Percentiles rank a stretch among this genome's conserved stretches.
Conservation (phyloP, 1,284 basidiomycete genomes). For the Vanrija humicola region DNA sequence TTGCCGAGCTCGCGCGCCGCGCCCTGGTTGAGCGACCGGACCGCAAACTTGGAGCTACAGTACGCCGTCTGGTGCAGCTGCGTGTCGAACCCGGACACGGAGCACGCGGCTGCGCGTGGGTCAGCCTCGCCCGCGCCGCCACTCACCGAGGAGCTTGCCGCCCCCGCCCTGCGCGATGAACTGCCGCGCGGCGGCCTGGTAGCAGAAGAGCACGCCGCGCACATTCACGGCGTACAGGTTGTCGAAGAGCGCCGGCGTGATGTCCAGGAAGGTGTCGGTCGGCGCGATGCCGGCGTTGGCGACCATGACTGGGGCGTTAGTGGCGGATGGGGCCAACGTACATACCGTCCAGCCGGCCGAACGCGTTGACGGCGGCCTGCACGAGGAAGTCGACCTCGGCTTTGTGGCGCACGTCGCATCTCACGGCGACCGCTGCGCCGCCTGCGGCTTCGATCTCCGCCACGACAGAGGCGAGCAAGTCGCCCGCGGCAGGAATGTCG, state of each 20-base stretch:
- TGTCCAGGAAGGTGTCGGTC: slow-evolving; percentile 39
- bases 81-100: not conserved
- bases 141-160: slow-evolving; percentile 51
- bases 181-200: slow-evolving; percentile 49
- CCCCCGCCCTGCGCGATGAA: slow-evolving; percentile 50
- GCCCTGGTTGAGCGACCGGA: slow-evolving; percentile 48
- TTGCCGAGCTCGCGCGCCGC: slow-evolving; percentile 49
- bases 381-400: slow-evolving; percentile 28
- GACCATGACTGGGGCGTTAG: slow-evolving; percentile 29
- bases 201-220: slow-evolving; percentile 43
- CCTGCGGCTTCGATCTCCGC: slow-evolving; percentile 36
- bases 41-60: slow-evolving; percentile 50
- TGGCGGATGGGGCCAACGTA: not conserved
- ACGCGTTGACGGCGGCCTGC: slow-evolving; percentile 40
- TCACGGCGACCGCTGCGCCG: slow-evolving; percentile 21
- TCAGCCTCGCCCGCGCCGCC: slow-evolving; percentile 17
- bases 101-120: slow-evolving; percentile 1
- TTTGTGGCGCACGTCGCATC: slow-evolving; percentile 38
- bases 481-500: slow-evolving; percentile 21
- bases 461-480: not conserved
- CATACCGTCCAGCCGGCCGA: slow-evolving; percentile 38
- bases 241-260: slow-evolving; percentile 39
- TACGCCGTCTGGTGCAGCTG: not conserved
- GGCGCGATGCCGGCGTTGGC: slow-evolving; percentile 50
- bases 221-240: slow-evolving; percentile 39